Evolutionary conservation across 2,329 filamentous ascomycete species (phyloP).

Genomic region (Talaromyces sp.): DNA sequence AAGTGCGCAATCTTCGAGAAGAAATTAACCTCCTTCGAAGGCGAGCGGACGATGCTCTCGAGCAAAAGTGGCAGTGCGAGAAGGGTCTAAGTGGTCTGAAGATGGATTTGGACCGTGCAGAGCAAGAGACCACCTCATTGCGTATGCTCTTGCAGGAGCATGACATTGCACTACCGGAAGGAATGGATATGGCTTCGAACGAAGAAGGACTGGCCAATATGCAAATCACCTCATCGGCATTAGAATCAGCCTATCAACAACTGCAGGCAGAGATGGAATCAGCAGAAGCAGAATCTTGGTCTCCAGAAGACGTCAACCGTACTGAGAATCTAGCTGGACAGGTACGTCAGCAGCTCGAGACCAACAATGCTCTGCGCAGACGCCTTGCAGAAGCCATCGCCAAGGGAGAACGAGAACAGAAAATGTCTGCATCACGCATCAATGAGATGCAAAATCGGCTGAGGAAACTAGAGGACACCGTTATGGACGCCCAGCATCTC

Average conservation of each 20-base stretch:
- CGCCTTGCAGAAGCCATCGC: slow-evolving; percentile 75
- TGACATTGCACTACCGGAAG: slow-evolving; percentile 70
- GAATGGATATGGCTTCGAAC: slow-evolving; percentile 50
- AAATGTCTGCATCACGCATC: slow-evolving; percentile 74
- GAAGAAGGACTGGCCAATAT: slow-evolving; percentile 41
- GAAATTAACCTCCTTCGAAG: slow-evolving; percentile 82
- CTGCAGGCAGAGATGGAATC: slow-evolving; percentile 64
- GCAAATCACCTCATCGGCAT: slow-evolving; percentile 64
- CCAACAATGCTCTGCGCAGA: slow-evolving; percentile 69
- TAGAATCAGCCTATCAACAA: slow-evolving; percentile 70
- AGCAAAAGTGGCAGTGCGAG: slow-evolving; percentile 95
- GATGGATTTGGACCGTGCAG: slow-evolving; percentile 93
- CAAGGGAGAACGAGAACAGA: slow-evolving; percentile 80
- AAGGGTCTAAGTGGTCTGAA: slow-evolving; percentile 83
- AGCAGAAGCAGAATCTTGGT: slow-evolving; percentile 66
- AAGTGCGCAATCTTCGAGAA: slow-evolving; percentile 72
- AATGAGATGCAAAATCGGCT: slow-evolving; percentile 77
- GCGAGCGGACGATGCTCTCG: slow-evolving; percentile 86
- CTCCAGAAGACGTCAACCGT: slow-evolving; percentile 65
- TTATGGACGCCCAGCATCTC: slow-evolving; percentile 75
- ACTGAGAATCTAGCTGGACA: slow-evolving; percentile 76
- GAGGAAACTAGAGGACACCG: slow-evolving; percentile 75
- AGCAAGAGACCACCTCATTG: slow-evolving; percentile 86
- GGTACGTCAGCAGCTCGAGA: slow-evolving; percentile 74
- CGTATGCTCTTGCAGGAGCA: slow-evolving; percentile 74